phyloP scores from a whole-genome alignment of 2,329 filamentous ascomycete genomes.

The Ascosphaera pollenicola region DNA sequence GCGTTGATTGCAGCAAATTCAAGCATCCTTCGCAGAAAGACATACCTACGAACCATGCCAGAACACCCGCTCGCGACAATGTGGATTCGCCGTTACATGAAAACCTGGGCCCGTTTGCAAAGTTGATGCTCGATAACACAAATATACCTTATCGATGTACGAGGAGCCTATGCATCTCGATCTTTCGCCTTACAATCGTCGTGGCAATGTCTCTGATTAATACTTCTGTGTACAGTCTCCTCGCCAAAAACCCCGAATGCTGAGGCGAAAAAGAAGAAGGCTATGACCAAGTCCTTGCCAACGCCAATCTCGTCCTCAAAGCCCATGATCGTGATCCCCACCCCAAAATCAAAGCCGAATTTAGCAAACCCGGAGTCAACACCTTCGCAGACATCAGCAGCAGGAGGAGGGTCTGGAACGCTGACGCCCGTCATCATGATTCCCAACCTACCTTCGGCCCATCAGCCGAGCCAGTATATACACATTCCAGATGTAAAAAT shows the following conservation, averaged over 20 bases:
- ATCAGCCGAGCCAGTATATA: conserved; percentile 19
- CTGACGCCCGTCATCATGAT: conserved; percentile 25
- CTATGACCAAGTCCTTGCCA: conserved; percentile 5
- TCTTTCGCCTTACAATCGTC: no score
- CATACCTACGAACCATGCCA: background rate
- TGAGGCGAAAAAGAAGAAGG: conserved; percentile 8
- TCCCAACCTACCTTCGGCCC: conserved; percentile 20
- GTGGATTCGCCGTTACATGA: conserved; percentile 9
- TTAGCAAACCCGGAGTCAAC: background rate
- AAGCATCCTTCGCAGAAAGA: conserved; percentile 13
- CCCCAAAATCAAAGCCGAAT: background rate
- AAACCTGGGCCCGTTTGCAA: conserved; percentile 29
- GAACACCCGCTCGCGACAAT: conserved; percentile 4
- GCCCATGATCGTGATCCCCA: background rate
- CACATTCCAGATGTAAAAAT: conserved; percentile 14
- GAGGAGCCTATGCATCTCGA: conserved; percentile 4
- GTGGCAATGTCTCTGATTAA: conserved; percentile 1
- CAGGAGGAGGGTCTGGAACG: background rate
- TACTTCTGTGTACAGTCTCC: conserved; percentile 12
- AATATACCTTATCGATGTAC: conserved; percentile 23
- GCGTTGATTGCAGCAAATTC: conserved; percentile 16
- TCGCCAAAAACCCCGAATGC: conserved; percentile 8
- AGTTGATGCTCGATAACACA: conserved; percentile 28
- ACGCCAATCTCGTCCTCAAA: conserved; percentile 5
- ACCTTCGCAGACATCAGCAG: conserved; percentile 4